These are phyloP conservation scores for Penicillium roqueforti DNA, from an alignment of 495 filamentous ascomycete species.

Conservation along the genomic window DNA sequence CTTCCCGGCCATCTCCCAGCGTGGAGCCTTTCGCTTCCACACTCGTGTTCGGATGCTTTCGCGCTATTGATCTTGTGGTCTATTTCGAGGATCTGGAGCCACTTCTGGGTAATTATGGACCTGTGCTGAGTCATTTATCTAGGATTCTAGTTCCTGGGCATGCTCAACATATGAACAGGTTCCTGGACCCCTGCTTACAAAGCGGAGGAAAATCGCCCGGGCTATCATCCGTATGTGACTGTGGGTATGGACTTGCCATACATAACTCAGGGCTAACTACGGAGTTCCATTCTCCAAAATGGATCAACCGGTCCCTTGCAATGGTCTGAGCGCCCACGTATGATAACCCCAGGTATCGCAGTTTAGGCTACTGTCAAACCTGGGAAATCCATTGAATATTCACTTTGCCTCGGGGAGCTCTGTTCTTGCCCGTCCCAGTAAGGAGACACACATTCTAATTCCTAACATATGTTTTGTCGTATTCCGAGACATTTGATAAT, in stretches of 20 bases:
- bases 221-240: too few relatives aligned
- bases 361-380: not conserved
- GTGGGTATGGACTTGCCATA: too few relatives aligned
- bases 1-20: not conserved
- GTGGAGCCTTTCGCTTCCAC: not conserved
- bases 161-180: not conserved
- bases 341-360: not conserved
- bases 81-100: not conserved
- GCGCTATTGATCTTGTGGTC: slow-evolving; percentile 4
- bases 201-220: not conserved
- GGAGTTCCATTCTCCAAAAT: not conserved
- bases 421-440: not conserved
- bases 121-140: not conserved
- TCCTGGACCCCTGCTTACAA: not conserved
- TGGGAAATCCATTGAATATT: not conserved
- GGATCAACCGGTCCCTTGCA: not conserved
- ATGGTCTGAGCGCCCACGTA: not conserved
- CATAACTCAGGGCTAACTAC: too few relatives aligned
- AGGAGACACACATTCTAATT: not conserved
- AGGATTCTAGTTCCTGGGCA: not conserved
- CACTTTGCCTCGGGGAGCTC: not conserved
- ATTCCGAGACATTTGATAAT: not conserved
- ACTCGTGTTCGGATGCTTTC: not conserved
- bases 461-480: not conserved
- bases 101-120: not conserved